Percentiles rank a stretch among this genome's conserved stretches.
These are phyloP conservation scores for Bipolaris gigantea DNA, from an alignment of 2,329 filamentous ascomycete species.

Conservation along the genomic window DNA sequence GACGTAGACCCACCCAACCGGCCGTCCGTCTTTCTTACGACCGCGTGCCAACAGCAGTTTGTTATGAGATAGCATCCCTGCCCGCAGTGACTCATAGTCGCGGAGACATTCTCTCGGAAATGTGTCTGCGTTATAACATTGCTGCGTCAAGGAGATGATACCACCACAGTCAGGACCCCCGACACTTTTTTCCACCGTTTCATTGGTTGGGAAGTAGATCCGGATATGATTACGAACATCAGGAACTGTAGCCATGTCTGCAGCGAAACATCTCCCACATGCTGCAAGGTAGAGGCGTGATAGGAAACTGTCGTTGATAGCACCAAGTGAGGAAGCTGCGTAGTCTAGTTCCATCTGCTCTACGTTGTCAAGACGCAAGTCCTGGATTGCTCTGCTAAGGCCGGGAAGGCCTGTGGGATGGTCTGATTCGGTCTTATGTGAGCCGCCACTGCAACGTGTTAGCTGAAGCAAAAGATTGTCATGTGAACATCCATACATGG, in stretches of 20 bases:
- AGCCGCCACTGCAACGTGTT: slow-evolving; percentile 35
- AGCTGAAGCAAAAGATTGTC: not conserved
- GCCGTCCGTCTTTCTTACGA: slow-evolving; percentile 30
- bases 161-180: slow-evolving; percentile 67
- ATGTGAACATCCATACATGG: slow-evolving; percentile 63
- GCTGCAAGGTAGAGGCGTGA: slow-evolving; percentile 61
- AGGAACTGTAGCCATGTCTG: not conserved
- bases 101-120: slow-evolving; percentile 75
- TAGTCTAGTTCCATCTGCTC: slow-evolving; percentile 70
- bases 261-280: slow-evolving; percentile 43
- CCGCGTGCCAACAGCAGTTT: slow-evolving; percentile 62
- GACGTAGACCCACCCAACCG: slow-evolving; percentile 75
- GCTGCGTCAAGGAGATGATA: slow-evolving; percentile 76
- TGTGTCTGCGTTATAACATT: slow-evolving; percentile 68
- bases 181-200: slow-evolving; percentile 60
- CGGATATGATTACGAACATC: slow-evolving; percentile 26
- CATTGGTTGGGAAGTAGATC: slow-evolving; percentile 39
- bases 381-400: slow-evolving; percentile 65
- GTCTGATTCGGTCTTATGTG: slow-evolving; percentile 40
- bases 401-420: slow-evolving; percentile 71
- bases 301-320: slow-evolving; percentile 70
- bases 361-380: slow-evolving; percentile 34
- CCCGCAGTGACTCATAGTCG: slow-evolving; percentile 72
- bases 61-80: slow-evolving; percentile 81
- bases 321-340: slow-evolving; percentile 79